These are phyloP conservation scores for Tuber microsphaerosporum DNA, from an alignment of 495 filamentous ascomycete species.

Conservation along the genomic window DNA sequence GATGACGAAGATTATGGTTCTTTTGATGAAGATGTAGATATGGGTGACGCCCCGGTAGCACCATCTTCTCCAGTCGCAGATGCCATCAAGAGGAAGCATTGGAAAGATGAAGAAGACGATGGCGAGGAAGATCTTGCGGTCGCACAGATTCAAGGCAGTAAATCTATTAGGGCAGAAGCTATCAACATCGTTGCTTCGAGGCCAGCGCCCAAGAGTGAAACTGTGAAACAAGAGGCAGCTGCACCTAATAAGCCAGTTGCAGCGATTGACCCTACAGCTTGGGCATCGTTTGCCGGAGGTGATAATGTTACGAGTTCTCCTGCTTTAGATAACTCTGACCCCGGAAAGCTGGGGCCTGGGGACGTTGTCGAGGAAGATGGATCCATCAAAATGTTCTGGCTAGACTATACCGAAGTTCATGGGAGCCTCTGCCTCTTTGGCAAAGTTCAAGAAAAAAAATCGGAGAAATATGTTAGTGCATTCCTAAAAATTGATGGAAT, in stretches of 20 bases:
- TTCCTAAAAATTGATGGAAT: conserved; percentile 97
- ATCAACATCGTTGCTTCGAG: conserved; percentile 84
- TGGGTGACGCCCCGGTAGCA: conserved; percentile 64
- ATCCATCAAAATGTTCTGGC: conserved; percentile 89
- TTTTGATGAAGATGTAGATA: conserved; percentile 58
- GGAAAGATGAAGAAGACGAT: conserved; percentile 61
- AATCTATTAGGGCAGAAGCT: conserved; percentile 58
- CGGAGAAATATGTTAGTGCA: conserved; percentile 70
- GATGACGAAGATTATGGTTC: conserved; percentile 52
- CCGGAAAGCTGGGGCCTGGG: conserved; percentile 72
- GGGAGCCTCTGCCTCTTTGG: conserved; percentile 90
- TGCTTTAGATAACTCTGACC: conserved; percentile 52
- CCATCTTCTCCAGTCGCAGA: conserved; percentile 84
- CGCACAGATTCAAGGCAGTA: conserved; percentile 43
- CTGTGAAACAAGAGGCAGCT: conserved; percentile 55
- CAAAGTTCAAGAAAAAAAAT: conserved; percentile 87
- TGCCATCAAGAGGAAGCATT: conserved; percentile 65
- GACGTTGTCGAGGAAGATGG: conserved; percentile 86
- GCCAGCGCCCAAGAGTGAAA: conserved; percentile 59
- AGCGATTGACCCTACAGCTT: conserved; percentile 67
- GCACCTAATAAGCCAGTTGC: conserved; percentile 43
- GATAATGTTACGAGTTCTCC: conserved; percentile 73
- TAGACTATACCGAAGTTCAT: conserved; percentile 89
- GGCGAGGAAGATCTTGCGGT: conserved; percentile 62
- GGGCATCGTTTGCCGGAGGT: conserved; percentile 80